phyloP scores from a whole-genome alignment of 192 early-diverging fungal species.

The Endogone sp. region DNA sequence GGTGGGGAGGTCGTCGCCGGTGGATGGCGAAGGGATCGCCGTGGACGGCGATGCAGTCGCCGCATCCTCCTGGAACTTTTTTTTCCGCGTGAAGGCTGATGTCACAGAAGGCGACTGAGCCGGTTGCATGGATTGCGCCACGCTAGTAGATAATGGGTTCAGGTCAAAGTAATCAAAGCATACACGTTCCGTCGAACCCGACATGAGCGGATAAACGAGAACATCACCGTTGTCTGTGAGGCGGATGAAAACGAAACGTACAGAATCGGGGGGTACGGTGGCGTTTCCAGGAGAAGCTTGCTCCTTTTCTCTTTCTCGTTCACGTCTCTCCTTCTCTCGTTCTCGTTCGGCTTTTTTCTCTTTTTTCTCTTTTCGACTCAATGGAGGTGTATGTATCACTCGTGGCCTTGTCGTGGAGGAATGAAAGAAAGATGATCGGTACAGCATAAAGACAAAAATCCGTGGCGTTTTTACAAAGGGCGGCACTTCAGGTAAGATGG shows the following conservation, averaged over 20 bases:
- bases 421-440: background rate
- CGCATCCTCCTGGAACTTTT: too few relatives aligned
- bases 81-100: too few relatives aligned
- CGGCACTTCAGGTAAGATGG: background rate
- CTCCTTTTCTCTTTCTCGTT: background rate
- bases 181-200: background rate
- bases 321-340: background rate
- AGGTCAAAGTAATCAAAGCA: background rate
- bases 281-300: background rate
- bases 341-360: background rate
- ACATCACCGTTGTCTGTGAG: background rate
- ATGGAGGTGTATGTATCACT: too few relatives aligned
- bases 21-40: background rate
- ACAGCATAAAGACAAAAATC: background rate
- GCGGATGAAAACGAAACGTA: background rate
- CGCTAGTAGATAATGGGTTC: too few relatives aligned
- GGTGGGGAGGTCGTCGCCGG: background rate
- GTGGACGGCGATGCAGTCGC: too few relatives aligned
- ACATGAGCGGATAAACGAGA: background rate
- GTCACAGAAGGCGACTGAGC: too few relatives aligned
- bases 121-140: too few relatives aligned
- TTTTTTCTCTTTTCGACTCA: background rate
- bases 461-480: background rate
- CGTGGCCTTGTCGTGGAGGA: too few relatives aligned
- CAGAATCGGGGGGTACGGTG: background rate